These are phyloP conservation scores for Talaromyces albobiverticillius DNA, from an alignment of 2,329 filamentous ascomycete species.

Conservation along the genomic window DNA sequence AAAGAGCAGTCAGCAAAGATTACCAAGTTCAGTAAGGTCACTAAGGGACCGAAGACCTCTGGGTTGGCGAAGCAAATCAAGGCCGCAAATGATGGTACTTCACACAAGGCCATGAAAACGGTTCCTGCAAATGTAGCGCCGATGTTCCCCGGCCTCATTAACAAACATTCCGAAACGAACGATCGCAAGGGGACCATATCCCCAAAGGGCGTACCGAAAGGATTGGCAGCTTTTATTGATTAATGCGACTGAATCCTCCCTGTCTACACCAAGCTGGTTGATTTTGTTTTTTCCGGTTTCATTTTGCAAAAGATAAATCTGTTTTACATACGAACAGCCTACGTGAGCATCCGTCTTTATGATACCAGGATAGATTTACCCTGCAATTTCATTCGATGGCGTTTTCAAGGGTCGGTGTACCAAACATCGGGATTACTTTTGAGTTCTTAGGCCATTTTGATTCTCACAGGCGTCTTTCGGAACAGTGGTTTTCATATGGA, in stretches of 20 bases:
- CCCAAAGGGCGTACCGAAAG: slow-evolving; percentile 15
- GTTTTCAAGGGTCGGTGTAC: slow-evolving; percentile 10
- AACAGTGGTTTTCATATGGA: not conserved
- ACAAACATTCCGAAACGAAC: slow-evolving; percentile 14
- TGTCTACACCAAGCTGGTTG: not conserved
- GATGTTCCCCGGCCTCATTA: slow-evolving; percentile 26
- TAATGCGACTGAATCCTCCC: not conserved
- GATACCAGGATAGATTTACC: slow-evolving; percentile 17
- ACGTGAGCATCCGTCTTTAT: slow-evolving; percentile 7
- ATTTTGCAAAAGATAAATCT: not conserved
- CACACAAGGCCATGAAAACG: slow-evolving; percentile 32
- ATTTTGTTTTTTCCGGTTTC: not conserved
- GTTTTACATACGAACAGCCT: not conserved
- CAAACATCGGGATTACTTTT: slow-evolving; percentile 2
- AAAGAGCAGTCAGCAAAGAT: slow-evolving; percentile 29
- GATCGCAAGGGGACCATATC: slow-evolving; percentile 17
- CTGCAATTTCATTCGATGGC: slow-evolving; percentile 13
- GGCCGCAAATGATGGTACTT: slow-evolving; percentile 22
- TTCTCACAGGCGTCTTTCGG: slow-evolving; percentile 2
- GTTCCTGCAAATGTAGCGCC: slow-evolving; percentile 32
- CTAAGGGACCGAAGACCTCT: slow-evolving; percentile 26
- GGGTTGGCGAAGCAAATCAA: slow-evolving; percentile 23
- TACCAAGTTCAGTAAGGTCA: slow-evolving; percentile 31
- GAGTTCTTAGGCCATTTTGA: not conserved
- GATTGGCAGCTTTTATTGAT: not conserved